A percentile compares a stretch with the other conserved stretches of the same genome.
Evolutionary conservation across 2,329 filamentous ascomycete species (phyloP).

Genomic region (Ophiostoma perfectum): DNA sequence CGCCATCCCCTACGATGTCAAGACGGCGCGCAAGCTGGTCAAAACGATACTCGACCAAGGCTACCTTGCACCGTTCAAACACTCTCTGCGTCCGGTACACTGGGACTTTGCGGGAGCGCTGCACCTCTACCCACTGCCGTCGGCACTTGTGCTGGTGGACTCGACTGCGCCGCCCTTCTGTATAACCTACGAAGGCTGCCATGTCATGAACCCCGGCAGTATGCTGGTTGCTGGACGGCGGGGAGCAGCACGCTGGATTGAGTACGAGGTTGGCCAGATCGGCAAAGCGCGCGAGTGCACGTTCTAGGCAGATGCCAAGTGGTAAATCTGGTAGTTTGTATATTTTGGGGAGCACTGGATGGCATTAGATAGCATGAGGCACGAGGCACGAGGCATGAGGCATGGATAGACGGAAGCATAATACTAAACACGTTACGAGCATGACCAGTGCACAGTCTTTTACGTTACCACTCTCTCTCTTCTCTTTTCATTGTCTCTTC

Average conservation of each 20-base stretch:
- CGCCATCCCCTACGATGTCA: slow-evolving; percentile 44
- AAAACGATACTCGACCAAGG: slow-evolving; percentile 91
- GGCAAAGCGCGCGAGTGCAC: slow-evolving; percentile 60
- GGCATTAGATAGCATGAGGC: background rate
- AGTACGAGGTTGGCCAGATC: slow-evolving; percentile 67
- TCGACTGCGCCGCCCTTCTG: slow-evolving; percentile 75
- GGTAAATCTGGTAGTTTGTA: too few species aligned
- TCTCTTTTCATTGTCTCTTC: background rate
- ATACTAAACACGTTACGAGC: background rate
- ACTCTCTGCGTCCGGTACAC: slow-evolving; percentile 71
- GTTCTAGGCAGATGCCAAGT: slow-evolving; percentile 52
- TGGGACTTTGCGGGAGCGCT: slow-evolving; percentile 80
- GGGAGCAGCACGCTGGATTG: slow-evolving; percentile 73
- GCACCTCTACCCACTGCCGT: slow-evolving; percentile 83
- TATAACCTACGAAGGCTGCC: slow-evolving; percentile 89
- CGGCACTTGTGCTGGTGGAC: slow-evolving; percentile 76
- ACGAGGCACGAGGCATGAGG: background rate
- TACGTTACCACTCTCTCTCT: background rate
- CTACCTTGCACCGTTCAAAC: slow-evolving; percentile 78
- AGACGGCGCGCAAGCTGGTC: slow-evolving; percentile 68
- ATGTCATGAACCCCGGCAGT: slow-evolving; percentile 86
- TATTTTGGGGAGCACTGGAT: background rate
- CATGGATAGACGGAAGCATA: background rate
- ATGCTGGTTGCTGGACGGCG: slow-evolving; percentile 65
- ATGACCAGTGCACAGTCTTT: background rate